Evolutionary conservation across 768 basidiomycete species (phyloP).

Genomic region (Austroboletus festivus): DNA sequence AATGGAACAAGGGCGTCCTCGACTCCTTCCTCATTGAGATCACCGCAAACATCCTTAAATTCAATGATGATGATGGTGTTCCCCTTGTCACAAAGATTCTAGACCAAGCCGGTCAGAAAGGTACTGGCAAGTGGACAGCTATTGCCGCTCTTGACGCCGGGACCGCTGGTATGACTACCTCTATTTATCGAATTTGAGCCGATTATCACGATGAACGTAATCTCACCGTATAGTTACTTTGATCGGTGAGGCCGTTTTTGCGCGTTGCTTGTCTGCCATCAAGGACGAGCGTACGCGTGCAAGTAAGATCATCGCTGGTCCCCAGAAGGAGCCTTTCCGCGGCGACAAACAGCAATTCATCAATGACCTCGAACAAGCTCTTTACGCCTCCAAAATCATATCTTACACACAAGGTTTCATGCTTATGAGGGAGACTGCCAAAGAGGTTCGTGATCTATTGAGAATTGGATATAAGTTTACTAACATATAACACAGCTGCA

Average conservation of each 20-base stretch:
- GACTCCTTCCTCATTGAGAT: constrained; percentile 99
- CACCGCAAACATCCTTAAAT: constrained; percentile 93
- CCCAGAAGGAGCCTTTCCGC: constrained; percentile 88
- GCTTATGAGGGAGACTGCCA: constrained; percentile 97
- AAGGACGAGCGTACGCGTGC: constrained; percentile 95
- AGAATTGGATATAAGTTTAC: neutral
- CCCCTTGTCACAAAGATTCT: constrained; percentile 92
- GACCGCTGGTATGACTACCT: constrained; percentile 66
- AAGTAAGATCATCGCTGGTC: constrained; percentile 86
- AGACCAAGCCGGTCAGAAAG: constrained; percentile 97
- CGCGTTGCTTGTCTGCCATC: constrained; percentile 94
- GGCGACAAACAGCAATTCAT: constrained; percentile 99
- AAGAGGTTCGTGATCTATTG: constrained; percentile 55
- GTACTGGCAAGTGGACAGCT: constrained; percentile 99
- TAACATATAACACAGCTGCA: constrained; percentile 41
- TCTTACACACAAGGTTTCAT: constrained; percentile 99
- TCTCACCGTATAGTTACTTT: constrained; percentile 69
- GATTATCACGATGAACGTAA: constrained; percentile 7
- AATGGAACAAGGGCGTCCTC: constrained; percentile 98
- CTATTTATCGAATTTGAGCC: constrained; percentile 3
- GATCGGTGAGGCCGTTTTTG: constrained; percentile 99
- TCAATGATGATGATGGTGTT: constrained; percentile 93
- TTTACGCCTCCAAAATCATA: constrained; percentile 99
- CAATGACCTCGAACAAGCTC: constrained; percentile 97
- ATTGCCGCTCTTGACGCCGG: constrained; percentile 94